A percentile compares a stretch with the other conserved stretches of the same genome.
Evolutionary conservation across 2,329 filamentous ascomycete genomes (phyloP).

Genomic region (Dryadomyces sulphureus): DNA sequence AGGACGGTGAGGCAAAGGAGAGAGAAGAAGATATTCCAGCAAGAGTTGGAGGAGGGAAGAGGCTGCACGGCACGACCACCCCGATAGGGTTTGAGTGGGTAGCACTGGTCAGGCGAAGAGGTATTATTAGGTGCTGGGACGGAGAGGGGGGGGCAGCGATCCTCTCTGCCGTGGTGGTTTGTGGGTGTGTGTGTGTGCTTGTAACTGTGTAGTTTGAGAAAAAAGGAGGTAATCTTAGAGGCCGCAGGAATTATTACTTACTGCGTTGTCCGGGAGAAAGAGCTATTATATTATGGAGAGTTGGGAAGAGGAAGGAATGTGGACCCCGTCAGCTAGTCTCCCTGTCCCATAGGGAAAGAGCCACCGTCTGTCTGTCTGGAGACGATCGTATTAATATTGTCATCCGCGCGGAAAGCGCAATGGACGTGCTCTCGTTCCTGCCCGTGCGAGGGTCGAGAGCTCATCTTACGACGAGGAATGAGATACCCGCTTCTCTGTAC

Average conservation of each 20-base stretch:
- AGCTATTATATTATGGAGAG: not conserved
- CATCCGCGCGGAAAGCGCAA: no score
- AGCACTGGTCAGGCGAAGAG: not conserved
- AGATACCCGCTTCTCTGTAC: no score
- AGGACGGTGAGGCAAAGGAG: not conserved
- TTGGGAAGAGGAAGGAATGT: not conserved
- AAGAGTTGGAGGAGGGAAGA: not conserved
- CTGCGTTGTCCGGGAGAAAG: slow-evolving; percentile 1
- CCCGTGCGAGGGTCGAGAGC: no score
- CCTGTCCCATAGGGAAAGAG: not conserved
- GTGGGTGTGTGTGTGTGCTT: not conserved
- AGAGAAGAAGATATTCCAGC: not conserved
- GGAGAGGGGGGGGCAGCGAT: not conserved
- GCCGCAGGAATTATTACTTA: not conserved
- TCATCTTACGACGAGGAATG: no score
- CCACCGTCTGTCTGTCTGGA: no score
- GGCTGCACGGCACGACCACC: not conserved
- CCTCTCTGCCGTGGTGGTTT: not conserved
- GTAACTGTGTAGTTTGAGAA: not conserved
- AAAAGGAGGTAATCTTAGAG: not conserved
- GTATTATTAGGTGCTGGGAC: not conserved
- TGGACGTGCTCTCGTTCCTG: no score
- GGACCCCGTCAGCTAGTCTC: not conserved
- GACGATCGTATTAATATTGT: no score
- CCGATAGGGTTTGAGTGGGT: not conserved